Conservation (phyloP, 108 stramenopile species). For the Nannochloropsis oceanica region DNA sequence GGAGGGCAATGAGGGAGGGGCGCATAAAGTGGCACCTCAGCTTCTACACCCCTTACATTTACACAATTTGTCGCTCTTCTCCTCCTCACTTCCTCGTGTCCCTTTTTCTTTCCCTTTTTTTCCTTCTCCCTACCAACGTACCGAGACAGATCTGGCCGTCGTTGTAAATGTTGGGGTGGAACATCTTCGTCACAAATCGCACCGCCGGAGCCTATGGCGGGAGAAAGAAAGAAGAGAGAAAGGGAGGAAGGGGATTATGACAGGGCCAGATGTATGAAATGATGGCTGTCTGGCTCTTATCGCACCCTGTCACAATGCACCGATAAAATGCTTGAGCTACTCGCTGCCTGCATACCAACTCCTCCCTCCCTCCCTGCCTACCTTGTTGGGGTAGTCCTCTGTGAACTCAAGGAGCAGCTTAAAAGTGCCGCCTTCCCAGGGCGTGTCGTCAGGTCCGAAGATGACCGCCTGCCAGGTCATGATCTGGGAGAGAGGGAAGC, state of each 20-base stretch:
- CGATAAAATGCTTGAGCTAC: no score
- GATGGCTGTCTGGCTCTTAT: no score
- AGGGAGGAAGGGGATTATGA: neutral
- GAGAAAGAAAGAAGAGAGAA: neutral
- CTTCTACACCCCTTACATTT: no score
- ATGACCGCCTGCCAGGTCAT: slow-evolving; percentile 72
- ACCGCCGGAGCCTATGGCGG: slow-evolving; percentile 60
- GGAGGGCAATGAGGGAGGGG: neutral
- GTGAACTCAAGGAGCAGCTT: slow-evolving; percentile 82
- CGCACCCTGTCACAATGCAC: no score
- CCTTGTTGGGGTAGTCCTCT: slow-evolving; percentile 98
- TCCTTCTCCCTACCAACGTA: neutral
- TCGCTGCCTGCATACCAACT: neutral
- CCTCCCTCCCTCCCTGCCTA: neutral
- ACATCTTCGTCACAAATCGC: slow-evolving; percentile 94
- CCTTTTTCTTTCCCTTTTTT: neutral
- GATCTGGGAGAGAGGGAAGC: neutral
- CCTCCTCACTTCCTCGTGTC: no score
- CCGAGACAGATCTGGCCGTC: slow-evolving; percentile 75
- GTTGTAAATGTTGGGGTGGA: slow-evolving; percentile 99
- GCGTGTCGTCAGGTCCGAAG: slow-evolving; percentile 97
- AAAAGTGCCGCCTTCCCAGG: slow-evolving; percentile 73
- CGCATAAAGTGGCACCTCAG: neutral
- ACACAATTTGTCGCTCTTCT: no score
- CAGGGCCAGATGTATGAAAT: no score